Evolutionary conservation across 305 asterid genomes (phyloP).

Genomic region (Solanum hybrid): DNA sequence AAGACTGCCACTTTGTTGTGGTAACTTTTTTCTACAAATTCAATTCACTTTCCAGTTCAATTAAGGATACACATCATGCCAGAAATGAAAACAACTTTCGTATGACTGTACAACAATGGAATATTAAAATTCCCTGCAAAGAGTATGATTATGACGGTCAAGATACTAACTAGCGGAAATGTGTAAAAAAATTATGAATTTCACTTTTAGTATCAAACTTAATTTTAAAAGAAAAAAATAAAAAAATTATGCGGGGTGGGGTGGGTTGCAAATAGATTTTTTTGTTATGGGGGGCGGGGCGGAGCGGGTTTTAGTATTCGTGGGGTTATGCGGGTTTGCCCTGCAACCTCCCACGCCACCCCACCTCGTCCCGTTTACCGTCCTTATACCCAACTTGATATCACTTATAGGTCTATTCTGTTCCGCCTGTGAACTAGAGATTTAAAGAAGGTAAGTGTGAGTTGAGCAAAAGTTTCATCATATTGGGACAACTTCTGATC

Average conservation of each 20-base stretch:
- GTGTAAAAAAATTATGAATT: background rate
- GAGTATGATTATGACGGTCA: background rate
- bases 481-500: background rate
- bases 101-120: background rate
- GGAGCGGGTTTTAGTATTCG: background rate
- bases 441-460: background rate
- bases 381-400: background rate
- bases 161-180: background rate
- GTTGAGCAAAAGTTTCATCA: background rate
- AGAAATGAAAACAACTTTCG: background rate
- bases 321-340: background rate
- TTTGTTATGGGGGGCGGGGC: background rate
- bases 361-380: background rate
- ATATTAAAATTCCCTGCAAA: background rate
- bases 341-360: background rate
- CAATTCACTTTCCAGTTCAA: background rate
- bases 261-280: background rate
- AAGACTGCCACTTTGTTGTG: background rate
- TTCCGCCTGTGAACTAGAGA: background rate
- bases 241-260: background rate
- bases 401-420: background rate
- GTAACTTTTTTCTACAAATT: background rate
- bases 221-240: background rate
- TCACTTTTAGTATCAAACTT: background rate
- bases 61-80: background rate